Evolutionary conservation across 2,329 filamentous ascomycete species (phyloP), one percentile per base, ranked within the genome.

Genomic region (Nigrospora osmanthi): DNA sequence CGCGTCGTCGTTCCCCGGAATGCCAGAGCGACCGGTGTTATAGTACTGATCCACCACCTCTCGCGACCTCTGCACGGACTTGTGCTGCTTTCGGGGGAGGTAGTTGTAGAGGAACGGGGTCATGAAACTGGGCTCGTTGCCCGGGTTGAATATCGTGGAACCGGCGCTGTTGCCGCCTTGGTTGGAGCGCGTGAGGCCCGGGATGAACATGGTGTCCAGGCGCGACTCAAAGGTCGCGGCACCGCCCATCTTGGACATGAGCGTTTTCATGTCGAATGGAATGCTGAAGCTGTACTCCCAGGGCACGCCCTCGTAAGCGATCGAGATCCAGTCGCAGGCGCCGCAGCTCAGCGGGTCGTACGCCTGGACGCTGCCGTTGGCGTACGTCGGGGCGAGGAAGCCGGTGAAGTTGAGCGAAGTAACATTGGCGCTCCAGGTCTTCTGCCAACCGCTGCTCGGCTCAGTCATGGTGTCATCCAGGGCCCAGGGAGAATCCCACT

Each of bases 71-170:
- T 59, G 54, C 1, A 73, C 70, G 0, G 74, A 78, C 2, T 75
- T 61, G 0, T 62, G 81, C 0, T 82, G 83, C 0, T 81, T 75
- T 0, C 80, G 81, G 0, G 76, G 78, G 48, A 81, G 80, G 52
- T 85, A 87, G 63, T 87, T 82, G 60, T 83, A 86, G 50, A 85
- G 75, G 59, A 78, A 87, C 0, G 84, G 72, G 2, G 75, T 76
- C 2, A 85, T 64, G 57, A 85, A 85, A 35, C 80, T 36, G 19
- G 43, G 76, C 47, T 79, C 60, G 38, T 49, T 48, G 0, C 73
- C 76, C 1, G 71, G 65, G 47, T 80, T 71, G 51, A 75, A 78
- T 14, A 79, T 68, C 19, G 64, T 64, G 48, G 58, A 37, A 60
- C 64, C 59, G 58, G 67, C n/a, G 50, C 54, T 54, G 71, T 70